phyloP scores from a whole-genome alignment of 2,329 filamentous ascomycete species.

The Monosporascus sp. region DNA sequence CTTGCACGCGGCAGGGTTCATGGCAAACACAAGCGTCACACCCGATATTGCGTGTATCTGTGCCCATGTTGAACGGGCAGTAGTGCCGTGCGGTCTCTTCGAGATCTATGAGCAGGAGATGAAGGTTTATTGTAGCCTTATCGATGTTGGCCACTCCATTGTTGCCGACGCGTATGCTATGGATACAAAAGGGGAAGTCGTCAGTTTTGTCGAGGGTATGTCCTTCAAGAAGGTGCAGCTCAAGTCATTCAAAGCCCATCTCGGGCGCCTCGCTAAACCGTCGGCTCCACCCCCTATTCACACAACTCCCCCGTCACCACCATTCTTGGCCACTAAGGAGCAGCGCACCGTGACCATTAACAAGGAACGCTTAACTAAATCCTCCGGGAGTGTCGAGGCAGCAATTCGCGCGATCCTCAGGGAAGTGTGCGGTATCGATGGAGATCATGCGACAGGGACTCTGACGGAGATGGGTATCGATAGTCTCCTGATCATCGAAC shows the following conservation, averaged over 20 bases:
- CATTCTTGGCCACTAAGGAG: background rate
- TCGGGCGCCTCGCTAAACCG: background rate
- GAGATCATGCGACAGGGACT: constrained; percentile 31
- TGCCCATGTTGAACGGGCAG: constrained; percentile 15
- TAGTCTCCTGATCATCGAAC: constrained; percentile 22
- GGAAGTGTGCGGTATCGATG: constrained; percentile 47
- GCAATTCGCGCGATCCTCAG: constrained; percentile 26
- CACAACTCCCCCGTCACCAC: background rate
- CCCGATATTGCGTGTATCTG: constrained; percentile 25
- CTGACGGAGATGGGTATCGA: constrained; percentile 20
- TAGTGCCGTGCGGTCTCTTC: constrained; percentile 8
- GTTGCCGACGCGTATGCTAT: constrained; percentile 23
- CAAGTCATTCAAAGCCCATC: constrained; percentile 28
- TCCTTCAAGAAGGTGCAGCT: constrained; percentile 26
- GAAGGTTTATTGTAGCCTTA: constrained; percentile 22
- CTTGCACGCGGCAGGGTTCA: constrained; percentile 27
- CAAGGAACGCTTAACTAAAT: background rate
- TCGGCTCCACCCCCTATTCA: background rate
- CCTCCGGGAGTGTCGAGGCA: background rate
- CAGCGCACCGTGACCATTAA: background rate
- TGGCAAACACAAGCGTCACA: constrained; percentile 22
- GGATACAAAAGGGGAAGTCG: constrained; percentile 13
- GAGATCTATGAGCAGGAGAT: constrained; percentile 13
- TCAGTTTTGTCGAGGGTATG: constrained; percentile 20
- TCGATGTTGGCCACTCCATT: constrained; percentile 18